Evolutionary conservation across 2,329 filamentous ascomycete genomes (phyloP).

Genomic region (Zopfia rhizophila): DNA sequence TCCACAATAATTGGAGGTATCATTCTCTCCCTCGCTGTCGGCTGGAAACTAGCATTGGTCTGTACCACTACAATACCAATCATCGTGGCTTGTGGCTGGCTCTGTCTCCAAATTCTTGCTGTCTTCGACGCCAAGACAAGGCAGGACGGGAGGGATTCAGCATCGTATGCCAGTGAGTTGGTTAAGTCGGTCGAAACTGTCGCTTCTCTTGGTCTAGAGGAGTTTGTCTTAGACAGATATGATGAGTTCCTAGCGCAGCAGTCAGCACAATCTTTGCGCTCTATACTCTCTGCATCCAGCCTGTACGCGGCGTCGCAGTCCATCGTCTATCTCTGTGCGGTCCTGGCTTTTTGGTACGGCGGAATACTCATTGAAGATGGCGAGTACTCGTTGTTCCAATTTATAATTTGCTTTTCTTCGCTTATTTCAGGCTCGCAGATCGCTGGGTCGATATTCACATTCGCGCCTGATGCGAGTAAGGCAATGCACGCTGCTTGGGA

Average conservation of each 20-base stretch:
- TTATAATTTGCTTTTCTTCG: constrained; percentile 86
- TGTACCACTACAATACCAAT: constrained; percentile 81
- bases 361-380: constrained; percentile 19
- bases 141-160: constrained; percentile 80
- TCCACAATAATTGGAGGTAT: constrained; percentile 81
- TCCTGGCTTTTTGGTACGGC: constrained; percentile 29
- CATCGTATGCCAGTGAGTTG: constrained; percentile 87
- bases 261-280: constrained; percentile 72
- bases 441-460: constrained; percentile 87
- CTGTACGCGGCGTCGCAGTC: constrained; percentile 86
- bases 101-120: constrained; percentile 83
- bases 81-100: constrained; percentile 79
- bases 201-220: constrained; percentile 83
- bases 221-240: constrained; percentile 79
- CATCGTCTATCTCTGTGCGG: constrained; percentile 58
- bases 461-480: constrained; percentile 94
- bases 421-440: constrained; percentile 90
- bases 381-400: constrained; percentile 77
- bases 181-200: constrained; percentile 91
- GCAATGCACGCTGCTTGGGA: too few species aligned
- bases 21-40: constrained; percentile 73
- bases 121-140: constrained; percentile 82
- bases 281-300: constrained; percentile 75
- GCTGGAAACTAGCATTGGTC: constrained; percentile 86
- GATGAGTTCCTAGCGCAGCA: constrained; percentile 73